Conservation (phyloP, 148 eudicot species). For the Vaccinium vitisidaea region DNA sequence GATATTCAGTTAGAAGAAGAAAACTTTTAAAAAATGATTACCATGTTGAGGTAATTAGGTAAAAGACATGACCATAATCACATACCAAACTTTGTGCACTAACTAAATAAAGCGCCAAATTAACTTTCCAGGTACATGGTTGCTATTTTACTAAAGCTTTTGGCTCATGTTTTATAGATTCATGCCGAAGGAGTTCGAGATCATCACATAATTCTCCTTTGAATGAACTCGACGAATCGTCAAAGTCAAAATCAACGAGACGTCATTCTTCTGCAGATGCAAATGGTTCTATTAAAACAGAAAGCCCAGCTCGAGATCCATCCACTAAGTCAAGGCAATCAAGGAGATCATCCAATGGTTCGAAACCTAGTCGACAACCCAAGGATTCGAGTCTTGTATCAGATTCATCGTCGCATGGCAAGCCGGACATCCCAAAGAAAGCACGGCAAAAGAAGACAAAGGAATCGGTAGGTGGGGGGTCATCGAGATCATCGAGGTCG, state of each 20-base stretch:
- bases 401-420: slow-evolving; percentile 21
- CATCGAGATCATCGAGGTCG: slow-evolving; percentile 32
- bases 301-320: slow-evolving; percentile 27
- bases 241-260: background rate
- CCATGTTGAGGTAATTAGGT: background rate
- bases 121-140: background rate
- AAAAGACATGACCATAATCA: background rate
- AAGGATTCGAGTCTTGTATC: slow-evolving; percentile 14
- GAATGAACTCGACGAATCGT: background rate
- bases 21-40: too few species aligned
- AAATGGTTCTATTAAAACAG: background rate
- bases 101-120: too few species aligned
- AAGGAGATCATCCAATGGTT: slow-evolving; percentile 32
- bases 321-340: slow-evolving; percentile 33
- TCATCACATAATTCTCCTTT: background rate
- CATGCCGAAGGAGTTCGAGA: slow-evolving; percentile 1
- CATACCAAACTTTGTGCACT: too few species aligned
- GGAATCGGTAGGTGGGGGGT: slow-evolving; percentile 29
- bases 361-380: slow-evolving; percentile 23
- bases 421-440: slow-evolving; percentile 63
- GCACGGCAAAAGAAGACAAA: slow-evolving; percentile 58
- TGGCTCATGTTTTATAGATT: slow-evolving; percentile 12
- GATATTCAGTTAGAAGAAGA: too few species aligned
- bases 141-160: background rate
- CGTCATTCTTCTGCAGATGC: background rate